phyloP scores from a whole-genome alignment of 352 stramenopile species.

The Phytopythium boreale region DNA sequence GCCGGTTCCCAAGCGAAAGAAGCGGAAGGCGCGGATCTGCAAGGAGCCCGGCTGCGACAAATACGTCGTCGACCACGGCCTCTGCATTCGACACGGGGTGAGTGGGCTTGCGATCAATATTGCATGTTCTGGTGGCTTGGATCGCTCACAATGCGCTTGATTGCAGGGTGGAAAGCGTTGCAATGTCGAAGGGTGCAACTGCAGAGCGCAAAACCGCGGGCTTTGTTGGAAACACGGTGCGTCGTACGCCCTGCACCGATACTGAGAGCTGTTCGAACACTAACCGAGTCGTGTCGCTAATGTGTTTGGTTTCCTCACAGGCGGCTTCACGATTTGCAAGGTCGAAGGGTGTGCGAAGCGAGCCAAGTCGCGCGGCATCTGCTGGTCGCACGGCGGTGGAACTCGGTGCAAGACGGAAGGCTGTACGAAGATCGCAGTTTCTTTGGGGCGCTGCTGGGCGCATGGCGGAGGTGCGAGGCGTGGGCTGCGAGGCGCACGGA shows the following conservation, averaged over 20 bases:
- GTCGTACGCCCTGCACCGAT: neutral
- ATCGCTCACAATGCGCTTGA: neutral
- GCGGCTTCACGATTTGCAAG: constrained; percentile 30
- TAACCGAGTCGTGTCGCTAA: no score
- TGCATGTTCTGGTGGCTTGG: no score
- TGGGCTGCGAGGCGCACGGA: neutral
- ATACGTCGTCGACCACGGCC: constrained; percentile 49
- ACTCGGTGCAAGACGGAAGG: neutral
- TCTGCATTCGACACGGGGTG: constrained; percentile 37
- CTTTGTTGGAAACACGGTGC: constrained; percentile 50
- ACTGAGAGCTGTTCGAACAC: no score
- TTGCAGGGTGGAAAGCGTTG: constrained; percentile 47
- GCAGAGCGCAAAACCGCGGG: constrained; percentile 48
- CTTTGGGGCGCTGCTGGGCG: constrained; percentile 31
- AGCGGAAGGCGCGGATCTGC: constrained; percentile 4
- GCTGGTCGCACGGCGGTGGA: neutral
- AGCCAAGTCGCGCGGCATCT: constrained; percentile 18
- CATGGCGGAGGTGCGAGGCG: constrained; percentile 20
- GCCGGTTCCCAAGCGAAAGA: constrained; percentile 12
- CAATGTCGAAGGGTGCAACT: constrained; percentile 46
- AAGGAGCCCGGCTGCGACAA: constrained; percentile 39
- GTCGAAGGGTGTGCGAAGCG: constrained; percentile 25
- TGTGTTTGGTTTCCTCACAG: neutral
- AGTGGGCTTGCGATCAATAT: neutral
- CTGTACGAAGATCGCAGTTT: constrained; percentile 15